These are phyloP conservation scores for Aristolochia contorta DNA, from an alignment of 164 flowering plant species.

Conservation along the genomic window DNA sequence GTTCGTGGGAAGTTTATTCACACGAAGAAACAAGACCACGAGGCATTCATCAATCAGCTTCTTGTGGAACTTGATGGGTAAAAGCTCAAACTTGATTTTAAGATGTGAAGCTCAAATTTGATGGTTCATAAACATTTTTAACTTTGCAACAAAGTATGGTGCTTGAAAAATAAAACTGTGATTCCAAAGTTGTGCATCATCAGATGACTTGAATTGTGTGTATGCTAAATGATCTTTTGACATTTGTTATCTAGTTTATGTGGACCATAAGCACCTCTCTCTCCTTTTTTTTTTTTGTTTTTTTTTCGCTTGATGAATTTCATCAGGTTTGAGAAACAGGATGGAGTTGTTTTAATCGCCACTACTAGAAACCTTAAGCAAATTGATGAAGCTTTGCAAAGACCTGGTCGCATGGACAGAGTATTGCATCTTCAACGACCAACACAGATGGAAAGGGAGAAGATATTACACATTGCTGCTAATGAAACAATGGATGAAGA, in stretches of 20 bases:
- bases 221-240: not conserved
- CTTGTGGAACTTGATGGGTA: constrained; percentile 99
- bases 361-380: constrained; percentile 75
- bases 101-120: too few relatives aligned
- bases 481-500: constrained; percentile 83
- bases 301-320: constrained; percentile 12
- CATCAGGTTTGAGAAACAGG: constrained; percentile 94
- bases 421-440: constrained; percentile 80
- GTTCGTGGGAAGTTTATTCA: constrained; percentile 86
- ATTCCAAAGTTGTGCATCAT: not conserved
- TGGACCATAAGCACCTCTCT: not conserved
- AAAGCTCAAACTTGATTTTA: not conserved
- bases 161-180: not conserved
- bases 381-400: constrained; percentile 79
- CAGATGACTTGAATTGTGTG: not conserved
- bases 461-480: constrained; percentile 60
- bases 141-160: not conserved
- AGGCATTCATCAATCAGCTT: constrained; percentile 92
- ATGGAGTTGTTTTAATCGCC: constrained; percentile 96
- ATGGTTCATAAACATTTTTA: not conserved
- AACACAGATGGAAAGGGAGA: constrained; percentile 79
- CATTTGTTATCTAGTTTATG: not conserved
- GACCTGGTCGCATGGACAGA: constrained; percentile 98
- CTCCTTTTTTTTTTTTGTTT: not conserved
- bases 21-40: constrained; percentile 93